phyloP scores from a whole-genome alignment of 371 early-diverging fungal genomes.

The Amoeboaphelidium protococcarum region DNA sequence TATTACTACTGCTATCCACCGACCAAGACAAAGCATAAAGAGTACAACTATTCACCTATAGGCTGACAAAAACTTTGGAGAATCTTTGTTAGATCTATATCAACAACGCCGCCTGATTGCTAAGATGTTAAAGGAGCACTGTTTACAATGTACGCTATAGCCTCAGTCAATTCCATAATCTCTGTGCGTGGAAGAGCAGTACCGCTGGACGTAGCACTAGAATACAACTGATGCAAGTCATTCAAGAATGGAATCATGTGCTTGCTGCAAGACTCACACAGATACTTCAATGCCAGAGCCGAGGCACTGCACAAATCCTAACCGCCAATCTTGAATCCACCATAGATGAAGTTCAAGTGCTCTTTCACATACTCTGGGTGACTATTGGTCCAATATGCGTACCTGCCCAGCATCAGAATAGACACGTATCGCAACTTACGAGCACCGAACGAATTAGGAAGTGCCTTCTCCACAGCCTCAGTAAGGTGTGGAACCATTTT shows the following conservation, averaged over 20 bases:
- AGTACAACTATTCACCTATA: slow-evolving; percentile 34
- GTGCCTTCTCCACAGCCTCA: slow-evolving; percentile 14
- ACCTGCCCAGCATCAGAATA: slow-evolving; percentile 77
- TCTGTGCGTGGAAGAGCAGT: slow-evolving; percentile 37
- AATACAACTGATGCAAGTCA: slow-evolving; percentile 49
- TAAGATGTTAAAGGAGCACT: slow-evolving; percentile 43
- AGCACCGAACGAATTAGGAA: slow-evolving; percentile 31
- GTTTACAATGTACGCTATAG: slow-evolving; percentile 56
- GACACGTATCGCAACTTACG: slow-evolving; percentile 80
- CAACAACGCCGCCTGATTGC: slow-evolving; percentile 3
- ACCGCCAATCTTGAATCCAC: slow-evolving; percentile 41
- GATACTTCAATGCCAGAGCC: slow-evolving; percentile 50
- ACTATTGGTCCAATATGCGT: slow-evolving; percentile 63
- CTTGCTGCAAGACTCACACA: slow-evolving; percentile 65
- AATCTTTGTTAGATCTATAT: slow-evolving; percentile 23
- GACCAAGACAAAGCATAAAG: slow-evolving; percentile 5
- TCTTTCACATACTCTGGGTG: slow-evolving; percentile 68
- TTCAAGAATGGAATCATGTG: slow-evolving; percentile 41
- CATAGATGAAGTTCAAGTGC: slow-evolving; percentile 57
- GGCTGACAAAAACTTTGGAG: slow-evolving; percentile 58
- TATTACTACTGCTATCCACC: slow-evolving; percentile 4
- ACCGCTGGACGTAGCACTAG: slow-evolving; percentile 21
- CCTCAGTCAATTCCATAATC: slow-evolving; percentile 51
- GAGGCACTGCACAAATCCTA: slow-evolving; percentile 50
- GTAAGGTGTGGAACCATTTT: too few species aligned